A percentile compares a stretch with the other conserved stretches of the same genome.
Evolutionary conservation across 106 monocot species (phyloP).

Genomic region (Phalaenopsis aphrodite): DNA sequence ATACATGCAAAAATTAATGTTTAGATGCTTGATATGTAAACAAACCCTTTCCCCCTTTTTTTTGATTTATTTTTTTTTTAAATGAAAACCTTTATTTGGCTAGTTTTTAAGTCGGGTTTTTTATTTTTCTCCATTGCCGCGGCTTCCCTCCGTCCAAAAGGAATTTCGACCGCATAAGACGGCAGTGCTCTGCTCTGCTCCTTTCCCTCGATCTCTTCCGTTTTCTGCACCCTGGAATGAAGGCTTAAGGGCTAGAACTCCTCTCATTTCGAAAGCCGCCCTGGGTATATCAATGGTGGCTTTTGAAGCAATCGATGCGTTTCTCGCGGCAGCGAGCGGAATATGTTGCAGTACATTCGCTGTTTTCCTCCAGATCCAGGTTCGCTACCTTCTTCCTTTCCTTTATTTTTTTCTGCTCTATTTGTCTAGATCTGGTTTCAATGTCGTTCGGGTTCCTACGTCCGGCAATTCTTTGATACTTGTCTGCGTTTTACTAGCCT

Average conservation of each 20-base stretch:
- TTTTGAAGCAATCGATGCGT: constrained; percentile 38
- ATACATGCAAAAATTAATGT: no score
- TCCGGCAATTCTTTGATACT: neutral
- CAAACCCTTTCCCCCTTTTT: no score
- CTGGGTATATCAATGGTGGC: constrained; percentile 26
- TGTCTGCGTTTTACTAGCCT: neutral
- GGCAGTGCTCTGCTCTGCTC: neutral
- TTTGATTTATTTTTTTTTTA: neutral
- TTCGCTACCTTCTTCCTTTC: neutral
- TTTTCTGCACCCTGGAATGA: neutral
- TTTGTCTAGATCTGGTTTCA: neutral
- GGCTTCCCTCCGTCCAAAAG: neutral
- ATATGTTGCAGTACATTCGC: constrained; percentile 65
- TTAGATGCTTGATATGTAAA: no score
- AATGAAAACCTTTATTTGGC: neutral
- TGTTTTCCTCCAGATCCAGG: constrained; percentile 96
- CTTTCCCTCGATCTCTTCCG: neutral
- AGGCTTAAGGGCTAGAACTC: neutral
- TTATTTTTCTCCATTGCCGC: neutral
- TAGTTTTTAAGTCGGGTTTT: neutral
- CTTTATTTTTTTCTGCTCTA: neutral
- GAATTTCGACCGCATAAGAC: neutral
- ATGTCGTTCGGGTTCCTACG: neutral
- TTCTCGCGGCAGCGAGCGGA: constrained; percentile 51
- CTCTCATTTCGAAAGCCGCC: neutral